These are phyloP conservation scores for Dictyophora rubrovolvata DNA, from an alignment of 768 basidiomycete species.

Conservation along the genomic window DNA sequence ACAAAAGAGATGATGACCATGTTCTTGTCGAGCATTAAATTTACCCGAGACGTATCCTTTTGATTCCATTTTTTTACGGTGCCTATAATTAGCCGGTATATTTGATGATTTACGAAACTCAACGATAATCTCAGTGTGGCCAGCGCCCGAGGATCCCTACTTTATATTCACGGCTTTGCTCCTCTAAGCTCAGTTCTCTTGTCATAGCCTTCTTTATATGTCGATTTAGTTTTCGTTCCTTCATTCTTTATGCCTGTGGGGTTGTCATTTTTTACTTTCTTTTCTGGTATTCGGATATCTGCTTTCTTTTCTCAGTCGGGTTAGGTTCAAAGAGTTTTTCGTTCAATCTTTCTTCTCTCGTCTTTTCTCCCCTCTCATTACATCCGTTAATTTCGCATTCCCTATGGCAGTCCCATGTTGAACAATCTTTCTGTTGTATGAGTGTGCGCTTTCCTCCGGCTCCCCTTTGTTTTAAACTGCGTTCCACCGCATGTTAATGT, in stretches of 20 bases:
- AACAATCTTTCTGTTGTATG: not conserved
- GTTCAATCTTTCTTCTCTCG: not conserved
- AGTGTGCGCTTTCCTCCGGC: not conserved
- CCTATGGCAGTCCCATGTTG: not conserved
- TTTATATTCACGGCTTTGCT: no score
- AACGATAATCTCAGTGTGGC: no score
- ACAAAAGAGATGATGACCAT: constrained; percentile 19
- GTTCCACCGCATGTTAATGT: not conserved
- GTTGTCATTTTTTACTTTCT: no score
- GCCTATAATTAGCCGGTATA: not conserved
- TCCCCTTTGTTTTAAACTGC: not conserved
- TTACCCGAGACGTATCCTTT: not conserved
- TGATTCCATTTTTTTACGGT: not conserved
- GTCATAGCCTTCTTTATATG: no score
- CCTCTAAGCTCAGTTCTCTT: no score
- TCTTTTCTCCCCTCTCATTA: not conserved
- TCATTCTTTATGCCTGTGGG: no score
- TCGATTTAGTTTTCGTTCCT: no score
- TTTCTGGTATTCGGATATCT: no score
- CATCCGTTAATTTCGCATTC: not conserved
- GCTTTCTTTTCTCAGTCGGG: no score
- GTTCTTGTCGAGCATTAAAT: not conserved
- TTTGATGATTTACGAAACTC: no score
- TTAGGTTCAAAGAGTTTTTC: not conserved
- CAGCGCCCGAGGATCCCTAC: no score